Percentiles rank a stretch among this genome's conserved stretches.
Conservation (phyloP, 2,329 filamentous ascomycete genomes). For the Hypoxylon sp. region DNA sequence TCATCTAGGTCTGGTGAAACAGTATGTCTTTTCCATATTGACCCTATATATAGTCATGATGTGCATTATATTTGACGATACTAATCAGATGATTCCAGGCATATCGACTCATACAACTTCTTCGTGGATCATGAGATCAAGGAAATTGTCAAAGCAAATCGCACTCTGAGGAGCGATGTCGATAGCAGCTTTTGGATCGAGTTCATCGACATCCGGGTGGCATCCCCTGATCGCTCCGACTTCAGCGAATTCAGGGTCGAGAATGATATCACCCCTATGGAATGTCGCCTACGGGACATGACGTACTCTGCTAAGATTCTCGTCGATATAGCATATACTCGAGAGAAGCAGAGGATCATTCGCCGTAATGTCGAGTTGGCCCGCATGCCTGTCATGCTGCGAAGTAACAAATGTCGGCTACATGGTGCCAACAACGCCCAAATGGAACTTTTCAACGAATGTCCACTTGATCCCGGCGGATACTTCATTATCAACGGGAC, state of each 20-base stretch:
- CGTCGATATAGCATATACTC: conserved; percentile 90
- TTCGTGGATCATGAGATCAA: conserved; percentile 97
- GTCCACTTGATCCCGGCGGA: conserved; percentile 92
- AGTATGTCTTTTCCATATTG: conserved; percentile 61
- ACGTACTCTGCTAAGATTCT: conserved; percentile 97
- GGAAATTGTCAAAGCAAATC: conserved; percentile 94
- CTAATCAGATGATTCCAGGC: conserved; percentile 57
- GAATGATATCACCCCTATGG: conserved; percentile 88
- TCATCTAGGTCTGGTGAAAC: conserved; percentile 80
- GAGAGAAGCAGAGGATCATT: conserved; percentile 81
- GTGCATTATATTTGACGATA: conserved; percentile 4
- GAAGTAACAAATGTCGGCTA: conserved; percentile 92
- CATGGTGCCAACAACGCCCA: conserved; percentile 84
- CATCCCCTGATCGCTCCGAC: conserved; percentile 82
- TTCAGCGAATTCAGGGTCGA: conserved; percentile 77
- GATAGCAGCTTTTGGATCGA: conserved; percentile 94
- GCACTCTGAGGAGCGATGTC: conserved; percentile 88
- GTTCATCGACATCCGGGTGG: conserved; percentile 91
- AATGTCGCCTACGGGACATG: conserved; percentile 95
- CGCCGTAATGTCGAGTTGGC: conserved; percentile 85
- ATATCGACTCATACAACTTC: conserved; percentile 99
- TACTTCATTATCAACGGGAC: conserved; percentile 99
- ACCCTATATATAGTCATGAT: background rate
- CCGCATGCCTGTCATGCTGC: conserved; percentile 95
- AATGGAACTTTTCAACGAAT: conserved; percentile 95